These are phyloP conservation scores for Cladosporium cucumerinum DNA, from an alignment of 2,329 filamentous ascomycete genomes.

Conservation along the genomic window DNA sequence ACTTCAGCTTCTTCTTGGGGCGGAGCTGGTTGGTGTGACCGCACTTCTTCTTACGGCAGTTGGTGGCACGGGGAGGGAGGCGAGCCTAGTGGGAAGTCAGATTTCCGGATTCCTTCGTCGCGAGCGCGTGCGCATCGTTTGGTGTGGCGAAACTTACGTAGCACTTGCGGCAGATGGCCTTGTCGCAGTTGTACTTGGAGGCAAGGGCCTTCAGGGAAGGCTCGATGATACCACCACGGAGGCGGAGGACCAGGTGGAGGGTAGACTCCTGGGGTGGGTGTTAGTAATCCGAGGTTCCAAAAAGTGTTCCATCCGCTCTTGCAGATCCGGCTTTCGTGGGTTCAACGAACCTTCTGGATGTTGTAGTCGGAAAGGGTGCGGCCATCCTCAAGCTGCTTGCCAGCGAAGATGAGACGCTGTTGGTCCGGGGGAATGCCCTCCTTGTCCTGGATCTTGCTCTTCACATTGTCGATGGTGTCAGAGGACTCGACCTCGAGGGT, in stretches of 20 bases:
- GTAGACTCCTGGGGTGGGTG: slow-evolving; percentile 73
- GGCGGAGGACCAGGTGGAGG: slow-evolving; percentile 96
- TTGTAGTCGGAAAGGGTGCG: slow-evolving; percentile 97
- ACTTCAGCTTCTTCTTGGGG: slow-evolving; percentile 99
- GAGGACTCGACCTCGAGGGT: slow-evolving; percentile 98
- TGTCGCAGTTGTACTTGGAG: slow-evolving; percentile 99
- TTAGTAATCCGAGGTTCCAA: neutral
- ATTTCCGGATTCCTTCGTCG: slow-evolving; percentile 15
- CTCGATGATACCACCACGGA: slow-evolving; percentile 99
- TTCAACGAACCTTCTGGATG: slow-evolving; percentile 84
- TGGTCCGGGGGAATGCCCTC: slow-evolving; percentile 97
- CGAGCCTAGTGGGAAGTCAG: slow-evolving; percentile 52
- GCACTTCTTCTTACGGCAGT: slow-evolving; percentile 99
- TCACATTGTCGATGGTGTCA: slow-evolving; percentile 99
- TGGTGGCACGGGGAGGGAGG: slow-evolving; percentile 96
- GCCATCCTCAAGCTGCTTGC: slow-evolving; percentile 99
- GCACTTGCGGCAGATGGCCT: slow-evolving; percentile 99
- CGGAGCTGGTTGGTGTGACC: slow-evolving; percentile 99
- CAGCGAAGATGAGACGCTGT: slow-evolving; percentile 97
- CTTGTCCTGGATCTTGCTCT: slow-evolving; percentile 99
- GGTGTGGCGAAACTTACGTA: slow-evolving; percentile 65
- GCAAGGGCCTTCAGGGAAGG: slow-evolving; percentile 97
- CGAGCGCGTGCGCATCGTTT: neutral
- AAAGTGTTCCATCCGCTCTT: neutral
- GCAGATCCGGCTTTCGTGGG: neutral